Evolutionary conservation across 176 grass and related monocot species (phyloP), one percentile per base, ranked within the genome.

Genomic region (Alloteropsis semialata): DNA sequence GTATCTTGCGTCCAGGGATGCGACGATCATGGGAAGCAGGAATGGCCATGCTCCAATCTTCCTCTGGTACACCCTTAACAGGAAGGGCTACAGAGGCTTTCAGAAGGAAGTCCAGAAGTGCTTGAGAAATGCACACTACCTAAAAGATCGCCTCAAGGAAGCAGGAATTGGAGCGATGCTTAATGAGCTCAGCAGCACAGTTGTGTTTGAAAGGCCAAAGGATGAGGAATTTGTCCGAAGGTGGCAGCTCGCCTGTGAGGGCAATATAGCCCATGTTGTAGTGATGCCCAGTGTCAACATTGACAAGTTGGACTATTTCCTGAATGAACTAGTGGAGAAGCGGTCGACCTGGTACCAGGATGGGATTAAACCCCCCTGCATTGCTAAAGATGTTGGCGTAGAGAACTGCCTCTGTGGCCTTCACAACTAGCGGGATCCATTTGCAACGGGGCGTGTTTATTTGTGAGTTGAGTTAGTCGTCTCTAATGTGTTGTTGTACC

Each of bases 251-350:
- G 94, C 94, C 0, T 97, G 94, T 1, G 87, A 97, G 84, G 87
- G 91, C 0, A 89, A 84, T 27, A 97, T 97, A 41, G 89, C 94
- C 5, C 94, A 94, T 41, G 94, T 93, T 18, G 94, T 97, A 48
- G 94, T 97, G 75, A 97, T 97, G 94, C 94, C 94, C 15, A 97
- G 69, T 59, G 91, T 97, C 17, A 90, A 72, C 33, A 86, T 97
- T 53, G 91, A 93, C 49, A 97, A 94, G 44, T 82, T 97, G 36
- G 91, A 97, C 25, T 43, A 77, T 41, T 97, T 97, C 84, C 82
- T 97, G 74, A 82, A 75, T 17, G 91, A 97, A 48, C 25, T 97
- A 22, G 84, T 72, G 58, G 73, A 78, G 79, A 88, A 88, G 66
- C 79, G 94, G 10, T 39, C 69, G 2, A 50, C 45, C 46, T 97